Conservation (phyloP, 1,284 basidiomycete genomes). For the Tilletia setariae region DNA sequence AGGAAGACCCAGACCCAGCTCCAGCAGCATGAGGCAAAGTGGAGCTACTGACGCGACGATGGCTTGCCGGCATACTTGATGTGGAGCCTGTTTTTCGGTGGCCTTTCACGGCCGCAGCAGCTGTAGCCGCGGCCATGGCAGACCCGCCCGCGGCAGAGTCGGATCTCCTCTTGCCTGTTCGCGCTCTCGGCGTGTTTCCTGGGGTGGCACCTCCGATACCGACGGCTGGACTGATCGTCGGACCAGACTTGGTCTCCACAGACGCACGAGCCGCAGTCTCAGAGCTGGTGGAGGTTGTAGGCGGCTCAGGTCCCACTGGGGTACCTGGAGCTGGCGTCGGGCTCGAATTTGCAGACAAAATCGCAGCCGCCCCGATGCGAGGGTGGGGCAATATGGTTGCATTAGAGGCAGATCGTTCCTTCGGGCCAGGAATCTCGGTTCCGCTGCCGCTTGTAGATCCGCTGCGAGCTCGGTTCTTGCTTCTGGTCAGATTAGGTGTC, state of each 20-base stretch:
- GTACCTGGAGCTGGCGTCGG: constrained; percentile 6
- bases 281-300: constrained; percentile 11
- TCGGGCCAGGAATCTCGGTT: no score
- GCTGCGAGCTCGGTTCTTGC: background rate
- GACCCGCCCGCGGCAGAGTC: constrained; percentile 1
- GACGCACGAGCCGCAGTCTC: constrained; percentile 6
- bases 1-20: background rate
- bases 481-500: background rate
- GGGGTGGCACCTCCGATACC: background rate
- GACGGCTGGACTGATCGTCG: background rate
- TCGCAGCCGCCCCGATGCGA: background rate
- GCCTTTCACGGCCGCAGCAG: background rate
- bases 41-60: background rate
- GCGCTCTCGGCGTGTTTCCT: background rate
- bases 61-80: background rate
- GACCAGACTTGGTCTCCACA: background rate
- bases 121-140: background rate
- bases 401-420: background rate
- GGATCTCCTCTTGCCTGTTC: background rate
- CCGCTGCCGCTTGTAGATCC: constrained; percentile 6
- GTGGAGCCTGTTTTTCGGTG: background rate
- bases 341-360: background rate
- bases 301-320: background rate
- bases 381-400: background rate
- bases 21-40: background rate